A percentile compares a stretch with the other conserved stretches of the same genome.
Conservation (phyloP, 495 filamentous ascomycete genomes). For the Penicillium herquei region DNA sequence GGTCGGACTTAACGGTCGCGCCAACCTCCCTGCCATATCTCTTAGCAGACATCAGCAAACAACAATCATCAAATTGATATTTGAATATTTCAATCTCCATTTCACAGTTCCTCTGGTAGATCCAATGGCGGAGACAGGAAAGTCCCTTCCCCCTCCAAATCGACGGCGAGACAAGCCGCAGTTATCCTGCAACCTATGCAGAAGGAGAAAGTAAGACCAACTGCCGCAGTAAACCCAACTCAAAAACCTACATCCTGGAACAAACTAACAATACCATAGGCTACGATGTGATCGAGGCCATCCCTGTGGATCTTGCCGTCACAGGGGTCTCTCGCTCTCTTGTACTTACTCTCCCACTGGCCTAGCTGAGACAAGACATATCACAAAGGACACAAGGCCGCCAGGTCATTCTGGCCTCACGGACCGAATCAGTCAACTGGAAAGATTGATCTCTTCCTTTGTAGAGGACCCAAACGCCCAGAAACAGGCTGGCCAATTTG, state of each 20-base stretch:
- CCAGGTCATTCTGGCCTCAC: conserved; percentile 10
- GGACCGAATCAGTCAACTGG: conserved; percentile 27
- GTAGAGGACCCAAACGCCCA: conserved; percentile 16
- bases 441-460: conserved; percentile 22
- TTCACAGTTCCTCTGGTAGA: too few species aligned
- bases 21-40: background rate
- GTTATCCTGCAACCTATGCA: conserved; percentile 31
- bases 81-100: too few species aligned
- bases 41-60: background rate
- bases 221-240: background rate
- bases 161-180: conserved; percentile 35
- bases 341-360: conserved; percentile 20
- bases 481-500: background rate
- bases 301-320: conserved; percentile 29
- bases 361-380: background rate
- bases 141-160: conserved; percentile 19
- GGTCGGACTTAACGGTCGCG: background rate
- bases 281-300: conserved; percentile 27
- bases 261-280: conserved; percentile 13
- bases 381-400: background rate
- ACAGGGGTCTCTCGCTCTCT: conserved; percentile 26
- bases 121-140: conserved; percentile 3
- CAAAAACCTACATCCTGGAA: background rate
- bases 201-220: conserved; percentile 26
- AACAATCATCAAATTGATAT: background rate